Evolutionary conservation across 2,329 filamentous ascomycete species (phyloP).

Genomic region (Fusarium sp.): DNA sequence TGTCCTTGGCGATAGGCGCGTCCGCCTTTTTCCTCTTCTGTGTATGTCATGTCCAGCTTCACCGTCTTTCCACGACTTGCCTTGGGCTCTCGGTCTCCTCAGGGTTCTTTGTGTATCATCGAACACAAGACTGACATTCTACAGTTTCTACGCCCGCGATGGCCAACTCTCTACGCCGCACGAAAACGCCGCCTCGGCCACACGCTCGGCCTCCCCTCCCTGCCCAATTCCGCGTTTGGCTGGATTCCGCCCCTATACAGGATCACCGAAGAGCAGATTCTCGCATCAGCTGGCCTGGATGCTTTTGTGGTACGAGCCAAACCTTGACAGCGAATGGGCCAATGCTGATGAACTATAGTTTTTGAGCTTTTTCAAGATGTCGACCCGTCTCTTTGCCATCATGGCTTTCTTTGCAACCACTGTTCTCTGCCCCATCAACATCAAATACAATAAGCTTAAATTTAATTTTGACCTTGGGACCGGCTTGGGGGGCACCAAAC

Average conservation of each 20-base stretch:
- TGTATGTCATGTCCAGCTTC: conserved; percentile 58
- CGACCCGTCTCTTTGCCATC: conserved; percentile 82
- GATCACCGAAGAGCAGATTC: conserved; percentile 89
- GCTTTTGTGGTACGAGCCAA: conserved; percentile 80
- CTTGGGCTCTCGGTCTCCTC: background rate
- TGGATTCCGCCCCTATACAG: conserved; percentile 91
- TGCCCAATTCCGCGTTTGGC: conserved; percentile 88
- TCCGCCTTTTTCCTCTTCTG: conserved; percentile 82
- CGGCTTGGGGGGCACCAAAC: background rate
- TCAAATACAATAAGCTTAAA: conserved; percentile 59
- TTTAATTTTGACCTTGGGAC: background rate
- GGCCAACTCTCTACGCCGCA: conserved; percentile 90
- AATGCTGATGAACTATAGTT: conserved; percentile 64
- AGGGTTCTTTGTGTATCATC: background rate
- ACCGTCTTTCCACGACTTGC: background rate
- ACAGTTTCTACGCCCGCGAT: conserved; percentile 87
- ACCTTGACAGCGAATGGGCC: background rate
- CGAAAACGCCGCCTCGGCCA: conserved; percentile 80
- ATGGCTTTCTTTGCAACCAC: conserved; percentile 85
- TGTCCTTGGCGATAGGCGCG: conserved; percentile 78
- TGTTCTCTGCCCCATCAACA: conserved; percentile 89
- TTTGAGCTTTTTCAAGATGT: conserved; percentile 95
- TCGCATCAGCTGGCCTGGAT: conserved; percentile 91
- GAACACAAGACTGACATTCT: background rate
- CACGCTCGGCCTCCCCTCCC: conserved; percentile 73